Percentiles rank a stretch among this genome's conserved stretches.
Evolutionary conservation across 2,329 filamentous ascomycete genomes (phyloP).

Genomic region (Epichloe gansuensis): DNA sequence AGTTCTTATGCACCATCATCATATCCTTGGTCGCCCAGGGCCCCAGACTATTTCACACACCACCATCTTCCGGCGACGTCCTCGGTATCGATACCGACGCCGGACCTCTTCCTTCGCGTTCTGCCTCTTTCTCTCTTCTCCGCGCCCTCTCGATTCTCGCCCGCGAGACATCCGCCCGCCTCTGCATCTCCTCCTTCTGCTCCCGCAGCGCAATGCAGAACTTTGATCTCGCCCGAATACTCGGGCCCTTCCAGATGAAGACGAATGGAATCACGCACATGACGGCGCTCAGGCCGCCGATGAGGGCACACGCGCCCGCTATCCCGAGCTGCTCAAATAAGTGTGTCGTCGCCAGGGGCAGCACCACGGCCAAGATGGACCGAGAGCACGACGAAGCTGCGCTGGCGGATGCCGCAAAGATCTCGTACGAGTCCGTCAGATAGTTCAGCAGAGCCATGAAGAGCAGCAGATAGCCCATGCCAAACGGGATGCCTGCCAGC

Average conservation of each 20-base stretch:
- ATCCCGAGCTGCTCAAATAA: slow-evolving; percentile 39
- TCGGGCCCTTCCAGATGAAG: slow-evolving; percentile 42
- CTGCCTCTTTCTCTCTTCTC: slow-evolving; percentile 12
- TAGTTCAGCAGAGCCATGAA: slow-evolving; percentile 56
- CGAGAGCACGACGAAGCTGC: slow-evolving; percentile 80
- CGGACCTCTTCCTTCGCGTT: not conserved
- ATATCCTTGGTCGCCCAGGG: too few relatives aligned
- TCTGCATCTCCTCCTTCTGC: slow-evolving; percentile 35
- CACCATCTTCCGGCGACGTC: too few relatives aligned
- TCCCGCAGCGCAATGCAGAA: slow-evolving; percentile 51
- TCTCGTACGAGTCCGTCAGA: slow-evolving; percentile 54
- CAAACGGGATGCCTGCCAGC: slow-evolving; percentile 49
- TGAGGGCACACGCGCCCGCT: slow-evolving; percentile 35
- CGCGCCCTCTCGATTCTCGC: slow-evolving; percentile 16
- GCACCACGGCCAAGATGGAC: slow-evolving; percentile 77
- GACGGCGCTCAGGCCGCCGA: slow-evolving; percentile 36
- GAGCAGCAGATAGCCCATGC: slow-evolving; percentile 48
- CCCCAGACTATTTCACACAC: too few relatives aligned
- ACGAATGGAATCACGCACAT: slow-evolving; percentile 40
- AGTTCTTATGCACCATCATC: too few relatives aligned
- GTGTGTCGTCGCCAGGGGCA: slow-evolving; percentile 42
- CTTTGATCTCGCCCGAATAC: slow-evolving; percentile 42
- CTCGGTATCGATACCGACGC: too few relatives aligned
- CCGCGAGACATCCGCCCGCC: slow-evolving; percentile 24
- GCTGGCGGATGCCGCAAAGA: slow-evolving; percentile 60